Evolutionary conservation across 176 grass and related monocot genomes (phyloP).

Genomic region (Guadua angustifolia): DNA sequence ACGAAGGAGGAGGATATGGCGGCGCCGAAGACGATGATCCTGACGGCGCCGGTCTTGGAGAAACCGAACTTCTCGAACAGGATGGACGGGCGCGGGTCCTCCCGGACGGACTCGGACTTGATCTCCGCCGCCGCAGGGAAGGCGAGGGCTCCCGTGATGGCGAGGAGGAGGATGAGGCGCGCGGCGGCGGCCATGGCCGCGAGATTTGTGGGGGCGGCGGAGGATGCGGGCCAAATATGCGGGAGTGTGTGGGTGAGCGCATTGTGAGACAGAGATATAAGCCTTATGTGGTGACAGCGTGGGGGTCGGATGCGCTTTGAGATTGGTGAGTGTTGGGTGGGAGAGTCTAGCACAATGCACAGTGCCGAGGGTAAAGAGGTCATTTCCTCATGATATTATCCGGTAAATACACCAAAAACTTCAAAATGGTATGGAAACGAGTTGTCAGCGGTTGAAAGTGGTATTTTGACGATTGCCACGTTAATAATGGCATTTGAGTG

Average conservation of each 20-base stretch:
- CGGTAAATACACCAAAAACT: too few relatives aligned
- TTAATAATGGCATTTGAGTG: too few relatives aligned
- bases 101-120: conserved; percentile 56
- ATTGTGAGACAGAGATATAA: not conserved
- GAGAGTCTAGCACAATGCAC: too few relatives aligned
- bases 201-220: conserved; percentile 46
- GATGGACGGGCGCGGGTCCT: conserved; percentile 71
- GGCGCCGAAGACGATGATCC: conserved; percentile 56
- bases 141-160: conserved; percentile 28
- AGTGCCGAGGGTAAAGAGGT: too few relatives aligned
- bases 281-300: conserved; percentile 26
- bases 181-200: conserved; percentile 11
- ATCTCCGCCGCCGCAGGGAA: conserved; percentile 62
- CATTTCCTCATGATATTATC: too few relatives aligned
- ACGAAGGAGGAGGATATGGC: conserved; percentile 56
- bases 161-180: conserved; percentile 12
- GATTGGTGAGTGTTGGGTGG: conserved; percentile 42
- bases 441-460: too few relatives aligned
- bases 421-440: too few relatives aligned
- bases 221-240: too few relatives aligned
- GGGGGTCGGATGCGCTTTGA: conserved; percentile 55
- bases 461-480: too few relatives aligned
- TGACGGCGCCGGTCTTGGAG: conserved; percentile 56
- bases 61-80: conserved; percentile 99
- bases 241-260: conserved; percentile 48